A percentile compares a stretch with the other conserved stretches of the same genome.
These are phyloP conservation scores for Colletotrichum lentis DNA, from an alignment of 2,329 filamentous ascomycete genomes.

Conservation along the genomic window DNA sequence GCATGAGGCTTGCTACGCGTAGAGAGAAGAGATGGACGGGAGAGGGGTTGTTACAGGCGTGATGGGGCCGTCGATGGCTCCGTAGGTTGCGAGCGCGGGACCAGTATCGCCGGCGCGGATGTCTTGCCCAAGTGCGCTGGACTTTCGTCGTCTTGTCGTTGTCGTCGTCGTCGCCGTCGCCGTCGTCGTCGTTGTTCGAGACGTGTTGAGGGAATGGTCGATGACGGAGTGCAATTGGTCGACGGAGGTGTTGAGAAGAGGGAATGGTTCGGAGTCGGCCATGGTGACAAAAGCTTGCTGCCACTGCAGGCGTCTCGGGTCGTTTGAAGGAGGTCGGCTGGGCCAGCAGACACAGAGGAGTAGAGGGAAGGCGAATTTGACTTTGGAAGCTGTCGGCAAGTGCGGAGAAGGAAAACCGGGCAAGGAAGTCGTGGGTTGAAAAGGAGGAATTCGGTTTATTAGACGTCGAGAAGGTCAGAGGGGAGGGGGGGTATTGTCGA, in stretches of 20 bases:
- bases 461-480: conserved; percentile 31
- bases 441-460: conserved; percentile 29
- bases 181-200: conserved; percentile 47
- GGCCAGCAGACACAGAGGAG: background rate
- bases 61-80: conserved; percentile 21
- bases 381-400: conserved; percentile 22
- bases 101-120: conserved; percentile 65
- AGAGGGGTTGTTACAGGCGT: conserved; percentile 16
- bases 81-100: conserved; percentile 61
- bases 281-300: conserved; percentile 15
- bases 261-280: conserved; percentile 60
- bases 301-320: conserved; percentile 21
- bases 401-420: conserved; percentile 12
- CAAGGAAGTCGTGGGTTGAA: conserved; percentile 10
- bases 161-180: conserved; percentile 48
- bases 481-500: conserved; percentile 34
- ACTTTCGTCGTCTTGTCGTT: conserved; percentile 63
- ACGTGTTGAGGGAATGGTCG: conserved; percentile 44
- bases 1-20: background rate
- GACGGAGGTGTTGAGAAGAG: conserved; percentile 60
- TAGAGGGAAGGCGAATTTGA: conserved; percentile 13
- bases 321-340: conserved; percentile 26
- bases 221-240: conserved; percentile 57
- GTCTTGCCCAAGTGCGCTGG: conserved; percentile 62
- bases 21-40: background rate